Evolutionary conservation across 352 stramenopile species (phyloP), one percentile per base, ranked within the genome.

Genomic region (Phytophthora niederhauseri): DNA sequence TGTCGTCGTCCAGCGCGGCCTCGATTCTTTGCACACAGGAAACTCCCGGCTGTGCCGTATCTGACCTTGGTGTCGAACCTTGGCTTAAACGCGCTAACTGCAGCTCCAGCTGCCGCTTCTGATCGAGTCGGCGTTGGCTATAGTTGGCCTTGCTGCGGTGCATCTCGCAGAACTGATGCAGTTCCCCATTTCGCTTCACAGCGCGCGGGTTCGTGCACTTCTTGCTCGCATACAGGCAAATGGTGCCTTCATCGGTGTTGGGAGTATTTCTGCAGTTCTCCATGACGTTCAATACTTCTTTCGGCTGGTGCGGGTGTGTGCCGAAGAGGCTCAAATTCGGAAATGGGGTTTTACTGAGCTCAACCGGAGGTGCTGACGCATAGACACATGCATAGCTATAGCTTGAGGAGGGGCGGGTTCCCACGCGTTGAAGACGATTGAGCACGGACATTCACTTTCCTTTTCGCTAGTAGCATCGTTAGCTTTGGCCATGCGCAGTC

Each of bases 151-250:
- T 68, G 17, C 48, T 61, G 8, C 57, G 65, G 41, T 72, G 65
- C 41, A 59, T 59, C 59, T 67, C 65, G 43, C 65, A 72, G 14
- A 67, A 66, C 28, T 72, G 62, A 38, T 85, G 77, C 46, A 81
- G 70, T 11, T 81, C 62, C 15, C 73, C 75, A 56, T 76, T 76
- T 17, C 66, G 73, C 61, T 86, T 84, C 45, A 78, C 9, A 0
- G 70, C 70, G 2, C 76, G 66, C 17, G 55, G 60, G 28, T 82
- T 78, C 4, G 57, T 38, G 55, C 78, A 84, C 8, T 48, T 51
- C 26, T 79, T 83, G 61, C 73, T 77, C 17, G 68, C 50, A 49
- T 84, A 80, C 14, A 64, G 48, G 30, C 77, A 82, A 41, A 41
- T 55, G 6, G 45, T 54, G 57, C 57, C 43, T 55, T 63, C 57